A percentile compares a stretch with the other conserved stretches of the same genome.
These are phyloP conservation scores for Yamadazyma philogaea DNA, from an alignment of 805 yeast species.

Conservation along the genomic window DNA sequence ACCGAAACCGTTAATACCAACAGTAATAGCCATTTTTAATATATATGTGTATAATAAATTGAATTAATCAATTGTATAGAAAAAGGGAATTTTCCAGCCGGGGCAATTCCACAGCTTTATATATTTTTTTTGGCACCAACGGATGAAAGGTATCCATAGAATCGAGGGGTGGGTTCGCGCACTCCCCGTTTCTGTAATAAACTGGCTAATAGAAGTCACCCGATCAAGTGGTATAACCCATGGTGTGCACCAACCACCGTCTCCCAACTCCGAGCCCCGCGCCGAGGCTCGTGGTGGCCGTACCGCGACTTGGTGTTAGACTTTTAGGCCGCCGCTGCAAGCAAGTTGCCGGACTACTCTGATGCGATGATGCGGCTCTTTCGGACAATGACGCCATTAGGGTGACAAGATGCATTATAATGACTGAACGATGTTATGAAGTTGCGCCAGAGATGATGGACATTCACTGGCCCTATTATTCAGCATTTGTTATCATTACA, in stretches of 20 bases:
- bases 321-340: not conserved
- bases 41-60: not conserved
- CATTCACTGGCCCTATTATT: not conserved
- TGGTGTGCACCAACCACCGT: constrained; percentile 1
- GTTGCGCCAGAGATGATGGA: not conserved
- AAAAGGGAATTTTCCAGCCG: constrained; percentile 3
- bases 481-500: no score
- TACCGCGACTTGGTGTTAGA: not conserved
- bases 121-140: constrained; percentile 15
- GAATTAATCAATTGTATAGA: not conserved
- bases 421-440: not conserved
- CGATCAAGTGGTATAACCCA: not conserved
- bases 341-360: constrained; percentile 1
- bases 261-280: constrained; percentile 7
- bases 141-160: constrained; percentile 18
- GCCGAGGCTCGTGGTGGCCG: not conserved
- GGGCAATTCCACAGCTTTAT: constrained; percentile 11
- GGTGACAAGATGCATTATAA: no score
- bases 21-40: constrained; percentile 52
- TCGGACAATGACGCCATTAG: constrained; percentile 1
- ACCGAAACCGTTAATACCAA: constrained; percentile 95
- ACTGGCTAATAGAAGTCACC: constrained; percentile 2
- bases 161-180: constrained; percentile 7
- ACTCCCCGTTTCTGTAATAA: not conserved
- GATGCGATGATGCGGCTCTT: constrained; percentile 2